Conservation (phyloP, 2,329 filamentous ascomycete species). For the Mycogone perniciosa region DNA sequence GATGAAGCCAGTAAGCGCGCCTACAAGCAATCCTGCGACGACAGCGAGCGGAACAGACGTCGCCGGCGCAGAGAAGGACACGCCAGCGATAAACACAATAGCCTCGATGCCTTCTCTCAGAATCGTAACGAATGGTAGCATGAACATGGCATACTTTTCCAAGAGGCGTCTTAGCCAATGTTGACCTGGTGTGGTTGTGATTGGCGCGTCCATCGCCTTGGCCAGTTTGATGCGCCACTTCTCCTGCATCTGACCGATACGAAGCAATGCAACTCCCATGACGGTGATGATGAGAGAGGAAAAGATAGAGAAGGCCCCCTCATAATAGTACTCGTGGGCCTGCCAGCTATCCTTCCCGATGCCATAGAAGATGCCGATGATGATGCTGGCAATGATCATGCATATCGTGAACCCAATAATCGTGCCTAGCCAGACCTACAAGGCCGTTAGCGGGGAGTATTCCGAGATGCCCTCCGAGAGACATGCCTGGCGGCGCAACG, state of each 20-base stretch:
- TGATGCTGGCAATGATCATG: conserved; percentile 52
- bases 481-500: conserved; percentile 40
- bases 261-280: conserved; percentile 67
- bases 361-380: conserved; percentile 65
- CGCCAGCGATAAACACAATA: conserved; percentile 73
- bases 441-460: background rate
- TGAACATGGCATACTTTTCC: conserved; percentile 70
- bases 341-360: conserved; percentile 57
- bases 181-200: conserved; percentile 25
- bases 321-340: conserved; percentile 58
- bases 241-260: conserved; percentile 67
- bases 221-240: conserved; percentile 73
- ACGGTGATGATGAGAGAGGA: conserved; percentile 65
- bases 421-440: conserved; percentile 61
- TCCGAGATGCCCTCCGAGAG: conserved; percentile 4
- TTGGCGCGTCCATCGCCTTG: conserved; percentile 49
- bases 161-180: conserved; percentile 41
- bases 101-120: conserved; percentile 71
- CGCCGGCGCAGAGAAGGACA: conserved; percentile 62
- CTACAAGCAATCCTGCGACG: conserved; percentile 58
- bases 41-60: conserved; percentile 65
- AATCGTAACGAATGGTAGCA: conserved; percentile 72
- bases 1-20: conserved; percentile 56
- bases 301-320: conserved; percentile 66
- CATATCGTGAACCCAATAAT: conserved; percentile 53